Evolutionary conservation across 2,329 filamentous ascomycete species (phyloP).

Genomic region (Diaporthe aspalathi): DNA sequence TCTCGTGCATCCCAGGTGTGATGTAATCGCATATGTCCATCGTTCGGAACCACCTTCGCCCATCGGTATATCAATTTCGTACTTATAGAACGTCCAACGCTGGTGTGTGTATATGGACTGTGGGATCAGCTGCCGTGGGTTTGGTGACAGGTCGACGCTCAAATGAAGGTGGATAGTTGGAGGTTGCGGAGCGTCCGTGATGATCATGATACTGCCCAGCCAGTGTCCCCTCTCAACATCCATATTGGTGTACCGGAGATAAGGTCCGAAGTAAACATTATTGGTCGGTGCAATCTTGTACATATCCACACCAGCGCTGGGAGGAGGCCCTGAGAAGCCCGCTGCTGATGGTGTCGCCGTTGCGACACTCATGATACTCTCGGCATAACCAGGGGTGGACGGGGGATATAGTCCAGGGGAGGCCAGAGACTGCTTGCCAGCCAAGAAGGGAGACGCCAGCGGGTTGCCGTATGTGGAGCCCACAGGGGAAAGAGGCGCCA

Average conservation of each 20-base stretch:
- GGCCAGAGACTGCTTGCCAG: conserved; percentile 74
- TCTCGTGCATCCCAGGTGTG: conserved; percentile 94
- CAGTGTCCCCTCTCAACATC: conserved; percentile 90
- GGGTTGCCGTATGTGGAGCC: conserved; percentile 82
- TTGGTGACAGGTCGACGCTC: conserved; percentile 89
- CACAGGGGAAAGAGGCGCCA: conserved; percentile 84
- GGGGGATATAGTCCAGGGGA: conserved; percentile 84
- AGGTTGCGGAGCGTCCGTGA: conserved; percentile 90
- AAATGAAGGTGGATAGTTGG: conserved; percentile 97
- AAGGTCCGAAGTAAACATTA: conserved; percentile 97
- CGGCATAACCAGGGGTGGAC: conserved; percentile 84
- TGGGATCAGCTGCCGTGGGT: conserved; percentile 86
- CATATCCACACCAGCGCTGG: conserved; percentile 88
- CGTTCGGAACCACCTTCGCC: conserved; percentile 81
- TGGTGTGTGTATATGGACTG: conserved; percentile 89
- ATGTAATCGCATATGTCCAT: conserved; percentile 99
- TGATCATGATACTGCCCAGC: conserved; percentile 92
- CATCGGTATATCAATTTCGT: conserved; percentile 92
- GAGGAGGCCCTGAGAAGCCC: conserved; percentile 91
- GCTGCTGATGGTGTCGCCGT: conserved; percentile 78
- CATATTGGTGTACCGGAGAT: conserved; percentile 97
- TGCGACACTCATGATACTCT: conserved; percentile 86
- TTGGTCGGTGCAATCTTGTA: conserved; percentile 96
- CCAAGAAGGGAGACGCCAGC: conserved; percentile 75
- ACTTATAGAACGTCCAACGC: conserved; percentile 95